Evolutionary conservation across 139 green algal genomes (phyloP), one percentile per base, ranked within the genome.

Genomic region (Marvania coccoides): DNA sequence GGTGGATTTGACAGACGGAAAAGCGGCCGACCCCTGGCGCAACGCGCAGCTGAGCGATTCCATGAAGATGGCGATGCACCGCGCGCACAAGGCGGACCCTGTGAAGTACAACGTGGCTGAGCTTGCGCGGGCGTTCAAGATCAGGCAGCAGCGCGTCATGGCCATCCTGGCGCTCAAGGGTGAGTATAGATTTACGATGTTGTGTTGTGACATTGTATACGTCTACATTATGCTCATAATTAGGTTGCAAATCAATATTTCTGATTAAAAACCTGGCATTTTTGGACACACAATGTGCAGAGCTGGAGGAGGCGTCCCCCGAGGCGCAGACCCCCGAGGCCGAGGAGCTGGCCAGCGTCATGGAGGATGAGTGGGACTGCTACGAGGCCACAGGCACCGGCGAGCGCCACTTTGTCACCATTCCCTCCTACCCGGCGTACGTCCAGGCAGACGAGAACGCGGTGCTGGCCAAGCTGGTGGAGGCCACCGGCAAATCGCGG

Each of bases 111-210:
- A 28, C 4, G 14, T 64, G 3, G 58, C 47, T 2, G 1, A 31
- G 2, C 65, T 88, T 7, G 76, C 81, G 4, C 35, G 61, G 7
- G 35, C 67, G 34, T 88, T 83, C 61, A 36, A 58, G 6, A 74
- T 88, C 42, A 69, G 82, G 3, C 60, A 77, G 65, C 80, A 88
- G 73, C 67, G 82, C 0, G 80, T 84, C 19, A 72, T 85, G 70
- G 82, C 80, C 26, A 88, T 88, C 64, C 33, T 88, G 3, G 72
- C 71, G 5, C 68, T 88, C 3, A 83, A 86, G 61, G n/a, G n/a
- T n/a, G n/a, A n/a, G n/a, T n/a, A n/a, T 29, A 73, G 58, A 59
- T 72, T 36, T 58, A 73, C 58, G n/a, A 56, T 29, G 42, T 65
- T 34, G 6, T 46, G 33, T 15, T 36, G 47, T 47, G 47, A 69